Evolutionary conservation across 257 asterid species (phyloP).

Genomic region (Solanum tarijense): DNA sequence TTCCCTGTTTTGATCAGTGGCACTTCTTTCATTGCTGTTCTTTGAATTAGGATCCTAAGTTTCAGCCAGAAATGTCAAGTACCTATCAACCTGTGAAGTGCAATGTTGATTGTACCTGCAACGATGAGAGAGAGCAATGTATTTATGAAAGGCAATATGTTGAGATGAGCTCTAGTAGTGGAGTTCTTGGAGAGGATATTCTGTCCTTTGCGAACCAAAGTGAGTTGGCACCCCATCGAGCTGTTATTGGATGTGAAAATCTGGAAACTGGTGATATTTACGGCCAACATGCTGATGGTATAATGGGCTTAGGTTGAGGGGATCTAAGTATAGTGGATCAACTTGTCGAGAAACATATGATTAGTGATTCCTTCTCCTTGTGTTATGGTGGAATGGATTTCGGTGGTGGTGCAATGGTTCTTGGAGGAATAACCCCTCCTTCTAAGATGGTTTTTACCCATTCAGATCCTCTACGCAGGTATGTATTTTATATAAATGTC

Average conservation of each 20-base stretch:
- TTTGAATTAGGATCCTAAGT: conserved; percentile 66
- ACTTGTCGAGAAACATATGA: conserved; percentile 76
- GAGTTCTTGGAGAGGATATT: conserved; percentile 81
- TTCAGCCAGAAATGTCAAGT: conserved; percentile 72
- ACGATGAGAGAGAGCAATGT: conserved; percentile 57
- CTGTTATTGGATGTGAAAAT: conserved; percentile 91
- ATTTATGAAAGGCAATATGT: conserved; percentile 87
- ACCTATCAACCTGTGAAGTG: conserved; percentile 74
- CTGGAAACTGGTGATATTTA: conserved; percentile 93
- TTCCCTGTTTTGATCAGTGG: not conserved
- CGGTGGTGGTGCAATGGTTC: conserved; percentile 98
- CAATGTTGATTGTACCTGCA: conserved; percentile 71
- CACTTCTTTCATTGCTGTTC: not conserved
- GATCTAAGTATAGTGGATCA: conserved; percentile 96
- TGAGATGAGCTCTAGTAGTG: conserved; percentile 97
- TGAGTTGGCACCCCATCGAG: conserved; percentile 77
- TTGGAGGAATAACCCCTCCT: conserved; percentile 77
- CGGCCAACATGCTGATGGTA: conserved; percentile 97
- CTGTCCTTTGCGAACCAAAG: conserved; percentile 88
- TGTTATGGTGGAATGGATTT: conserved; percentile 98
- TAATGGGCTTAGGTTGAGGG: conserved; percentile 96
- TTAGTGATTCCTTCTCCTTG: conserved; percentile 82
- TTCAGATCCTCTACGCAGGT: conserved; percentile 91
- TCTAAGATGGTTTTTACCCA: conserved; percentile 66
- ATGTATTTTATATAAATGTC: conserved; percentile 25